phyloP scores from a whole-genome alignment of 805 yeast genomes.

The Candida boidinii region DNA sequence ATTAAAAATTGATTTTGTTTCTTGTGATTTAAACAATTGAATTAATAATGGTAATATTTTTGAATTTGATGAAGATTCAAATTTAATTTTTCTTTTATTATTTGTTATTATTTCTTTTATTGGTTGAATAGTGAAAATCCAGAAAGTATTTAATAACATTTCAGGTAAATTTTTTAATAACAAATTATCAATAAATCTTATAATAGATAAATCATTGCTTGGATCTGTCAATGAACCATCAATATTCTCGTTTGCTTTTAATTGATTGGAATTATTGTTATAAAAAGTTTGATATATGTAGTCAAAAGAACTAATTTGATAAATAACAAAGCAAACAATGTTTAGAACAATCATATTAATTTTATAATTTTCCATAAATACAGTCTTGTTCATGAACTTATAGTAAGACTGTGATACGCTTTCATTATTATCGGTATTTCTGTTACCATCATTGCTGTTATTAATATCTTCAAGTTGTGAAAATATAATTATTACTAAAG shows the following conservation, averaged over 20 bases:
- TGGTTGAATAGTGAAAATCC: conserved; percentile 10
- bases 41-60: conserved; percentile 16
- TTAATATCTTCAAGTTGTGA: conserved; percentile 25
- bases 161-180: conserved; percentile 5
- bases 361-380: conserved; percentile 15
- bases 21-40: conserved; percentile 41
- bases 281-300: background rate
- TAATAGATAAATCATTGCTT: conserved; percentile 1
- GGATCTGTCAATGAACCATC: no score
- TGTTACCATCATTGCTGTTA: no score
- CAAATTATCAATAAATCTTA: conserved; percentile 1
- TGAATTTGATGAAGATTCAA: no score
- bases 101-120: conserved; percentile 1
- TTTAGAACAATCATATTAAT: conserved; percentile 15
- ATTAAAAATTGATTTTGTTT: conserved; percentile 82
- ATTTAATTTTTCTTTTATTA: background rate
- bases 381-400: conserved; percentile 14
- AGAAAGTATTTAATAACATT: conserved; percentile 6
- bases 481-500: conserved; percentile 17
- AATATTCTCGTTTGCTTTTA: no score
- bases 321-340: conserved; percentile 6
- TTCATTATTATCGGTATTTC: no score
- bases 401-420: conserved; percentile 6
- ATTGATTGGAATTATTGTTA: background rate
- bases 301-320: background rate